phyloP scores from a whole-genome alignment of 2,329 filamentous ascomycete species.

The Cyphellophora europaea region DNA sequence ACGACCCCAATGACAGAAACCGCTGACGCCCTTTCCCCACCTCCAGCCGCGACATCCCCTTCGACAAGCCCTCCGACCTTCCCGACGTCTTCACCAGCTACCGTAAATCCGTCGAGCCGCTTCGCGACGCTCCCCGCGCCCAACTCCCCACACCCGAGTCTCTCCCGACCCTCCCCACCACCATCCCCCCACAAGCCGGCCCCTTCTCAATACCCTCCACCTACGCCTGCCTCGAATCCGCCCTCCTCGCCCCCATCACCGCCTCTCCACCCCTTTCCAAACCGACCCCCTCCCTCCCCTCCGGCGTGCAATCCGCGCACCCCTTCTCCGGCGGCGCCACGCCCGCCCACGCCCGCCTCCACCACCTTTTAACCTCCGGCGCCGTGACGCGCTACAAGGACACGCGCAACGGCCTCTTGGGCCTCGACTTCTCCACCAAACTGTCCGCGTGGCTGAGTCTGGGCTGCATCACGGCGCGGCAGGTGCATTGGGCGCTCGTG shows the following conservation, averaged over 20 bases:
- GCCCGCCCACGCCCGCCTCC: constrained; percentile 48
- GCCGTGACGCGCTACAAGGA: constrained; percentile 57
- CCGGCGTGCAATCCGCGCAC: constrained; percentile 49
- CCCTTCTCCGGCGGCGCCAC: constrained; percentile 61
- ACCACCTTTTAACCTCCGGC: constrained; percentile 52
- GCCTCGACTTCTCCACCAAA: constrained; percentile 64
- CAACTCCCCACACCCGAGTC: constrained; percentile 44
- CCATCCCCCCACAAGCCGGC: constrained; percentile 47
- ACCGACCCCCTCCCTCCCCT: constrained; percentile 43
- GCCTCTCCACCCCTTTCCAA: constrained; percentile 38
- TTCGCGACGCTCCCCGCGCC: constrained; percentile 54
- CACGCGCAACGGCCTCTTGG: constrained; percentile 62
- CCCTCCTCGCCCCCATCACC: constrained; percentile 50
- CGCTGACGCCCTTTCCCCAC: no score
- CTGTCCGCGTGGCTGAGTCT: constrained; percentile 64
- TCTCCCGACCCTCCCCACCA: constrained; percentile 49
- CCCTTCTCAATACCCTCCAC: constrained; percentile 57
- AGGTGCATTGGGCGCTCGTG: constrained; percentile 59
- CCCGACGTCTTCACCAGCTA: constrained; percentile 70
- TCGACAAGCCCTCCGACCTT: constrained; percentile 48
- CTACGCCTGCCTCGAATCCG: constrained; percentile 43
- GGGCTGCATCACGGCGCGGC: constrained; percentile 63
- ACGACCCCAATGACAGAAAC: no score
- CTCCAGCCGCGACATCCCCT: constrained; percentile 55
- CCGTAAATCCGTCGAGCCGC: constrained; percentile 62